These are phyloP conservation scores for Trifolium fragiferum DNA, from an alignment of 306 rosid genomes.

Conservation along the genomic window DNA sequence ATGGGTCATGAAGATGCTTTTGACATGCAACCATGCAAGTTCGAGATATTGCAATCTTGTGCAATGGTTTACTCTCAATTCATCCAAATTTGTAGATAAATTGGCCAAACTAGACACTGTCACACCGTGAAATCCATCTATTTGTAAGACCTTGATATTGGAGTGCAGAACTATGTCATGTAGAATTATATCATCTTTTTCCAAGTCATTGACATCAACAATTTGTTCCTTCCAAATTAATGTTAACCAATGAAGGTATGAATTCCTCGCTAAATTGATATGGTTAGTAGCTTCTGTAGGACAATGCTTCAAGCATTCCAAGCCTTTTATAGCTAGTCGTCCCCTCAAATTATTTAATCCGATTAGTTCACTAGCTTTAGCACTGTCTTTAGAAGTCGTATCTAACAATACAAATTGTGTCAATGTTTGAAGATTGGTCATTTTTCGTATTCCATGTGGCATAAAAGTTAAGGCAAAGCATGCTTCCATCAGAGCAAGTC, in stretches of 20 bases:
- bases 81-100: not conserved
- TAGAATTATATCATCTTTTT: not conserved
- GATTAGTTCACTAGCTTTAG: not conserved
- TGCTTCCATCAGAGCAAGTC: no score
- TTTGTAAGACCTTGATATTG: fast-evolving
- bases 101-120: not conserved
- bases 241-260: not conserved
- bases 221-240: not conserved
- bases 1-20: fast-evolving
- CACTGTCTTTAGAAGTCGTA: not conserved
- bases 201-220: not conserved
- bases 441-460: not conserved
- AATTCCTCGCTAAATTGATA: not conserved
- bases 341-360: slow-evolving; percentile 9
- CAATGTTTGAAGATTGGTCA: slow-evolving; percentile 31
- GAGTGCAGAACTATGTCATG: not conserved
- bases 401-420: not conserved
- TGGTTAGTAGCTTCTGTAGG: not conserved
- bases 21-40: not conserved
- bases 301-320: not conserved
- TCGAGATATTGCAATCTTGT: not conserved
- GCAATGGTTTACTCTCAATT: fast-evolving
- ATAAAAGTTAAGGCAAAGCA: no score
- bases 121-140: not conserved
- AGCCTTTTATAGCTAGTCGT: not conserved